Conservation (phyloP, 2,329 filamentous ascomycete genomes). For the Orbilia oligospora region DNA sequence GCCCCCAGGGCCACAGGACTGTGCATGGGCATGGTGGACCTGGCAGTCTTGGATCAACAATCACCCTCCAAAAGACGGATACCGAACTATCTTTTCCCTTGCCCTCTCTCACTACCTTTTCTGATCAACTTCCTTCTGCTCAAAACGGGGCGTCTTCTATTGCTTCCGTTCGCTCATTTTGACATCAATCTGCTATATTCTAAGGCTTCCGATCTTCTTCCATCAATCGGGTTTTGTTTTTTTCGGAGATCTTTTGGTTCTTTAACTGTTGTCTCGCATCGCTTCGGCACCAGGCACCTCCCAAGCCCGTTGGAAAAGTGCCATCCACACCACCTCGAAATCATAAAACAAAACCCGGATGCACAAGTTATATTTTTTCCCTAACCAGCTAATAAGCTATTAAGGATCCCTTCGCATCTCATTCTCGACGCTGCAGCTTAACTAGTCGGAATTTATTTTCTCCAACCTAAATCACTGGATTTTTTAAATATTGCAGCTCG, state of each 20-base stretch:
- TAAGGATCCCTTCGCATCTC: slow-evolving; percentile 51
- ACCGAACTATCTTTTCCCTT: slow-evolving; percentile 46
- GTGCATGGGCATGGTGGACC: slow-evolving; percentile 25
- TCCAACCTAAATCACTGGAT: slow-evolving; percentile 45
- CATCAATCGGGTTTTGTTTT: slow-evolving; percentile 25
- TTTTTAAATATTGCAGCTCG: slow-evolving; percentile 46
- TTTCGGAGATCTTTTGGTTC: slow-evolving; percentile 32
- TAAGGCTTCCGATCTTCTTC: slow-evolving; percentile 34
- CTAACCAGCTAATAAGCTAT: slow-evolving; percentile 41
- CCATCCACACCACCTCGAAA: slow-evolving; percentile 46
- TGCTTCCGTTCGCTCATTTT: slow-evolving; percentile 48
- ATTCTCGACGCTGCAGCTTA: slow-evolving; percentile 51
- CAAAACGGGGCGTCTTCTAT: slow-evolving; percentile 55
- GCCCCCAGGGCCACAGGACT: slow-evolving; percentile 41
- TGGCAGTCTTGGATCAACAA: slow-evolving; percentile 48
- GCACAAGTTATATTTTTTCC: slow-evolving; percentile 38
- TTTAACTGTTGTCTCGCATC: slow-evolving; percentile 44
- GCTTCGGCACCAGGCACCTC: slow-evolving; percentile 48
- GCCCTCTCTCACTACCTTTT: slow-evolving; percentile 41
- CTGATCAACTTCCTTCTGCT: slow-evolving; percentile 45
- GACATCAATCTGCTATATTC: slow-evolving; percentile 44
- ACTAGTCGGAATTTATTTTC: slow-evolving; percentile 55
- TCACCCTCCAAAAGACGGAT: slow-evolving; percentile 41
- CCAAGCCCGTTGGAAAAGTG: slow-evolving; percentile 40
- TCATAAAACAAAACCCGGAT: slow-evolving; percentile 58